Evolutionary conservation across 768 basidiomycete species (phyloP).

Genomic region (Pluteus cervinus): DNA sequence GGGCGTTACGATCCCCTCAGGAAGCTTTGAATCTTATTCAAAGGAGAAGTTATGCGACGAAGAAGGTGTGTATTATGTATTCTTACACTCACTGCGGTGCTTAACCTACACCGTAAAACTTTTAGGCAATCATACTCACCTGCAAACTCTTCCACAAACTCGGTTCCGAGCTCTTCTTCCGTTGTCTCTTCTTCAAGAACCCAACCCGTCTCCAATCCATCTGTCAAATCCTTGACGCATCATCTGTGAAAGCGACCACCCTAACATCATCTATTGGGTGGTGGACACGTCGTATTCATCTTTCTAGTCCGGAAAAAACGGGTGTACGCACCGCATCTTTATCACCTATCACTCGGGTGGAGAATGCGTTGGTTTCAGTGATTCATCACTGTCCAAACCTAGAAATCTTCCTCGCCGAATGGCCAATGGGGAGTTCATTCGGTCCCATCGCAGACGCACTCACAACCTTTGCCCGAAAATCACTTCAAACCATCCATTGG

Average conservation of each 20-base stretch:
- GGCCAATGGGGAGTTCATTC: slow-evolving; percentile 54
- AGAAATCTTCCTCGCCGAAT: slow-evolving; percentile 65
- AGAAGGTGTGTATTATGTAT: slow-evolving; percentile 45
- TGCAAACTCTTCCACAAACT: slow-evolving; percentile 59
- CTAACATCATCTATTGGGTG: slow-evolving; percentile 50
- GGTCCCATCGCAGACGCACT: slow-evolving; percentile 62
- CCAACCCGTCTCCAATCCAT: slow-evolving; percentile 49
- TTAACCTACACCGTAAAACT: slow-evolving; percentile 1
- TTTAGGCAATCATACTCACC: slow-evolving; percentile 61
- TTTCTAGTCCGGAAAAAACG: no score
- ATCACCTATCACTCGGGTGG: slow-evolving; percentile 40
- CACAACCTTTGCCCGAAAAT: slow-evolving; percentile 38
- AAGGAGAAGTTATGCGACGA: slow-evolving; percentile 54
- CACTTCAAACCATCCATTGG: slow-evolving; percentile 58
- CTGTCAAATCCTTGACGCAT: slow-evolving; percentile 43
- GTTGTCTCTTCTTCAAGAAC: slow-evolving; percentile 61
- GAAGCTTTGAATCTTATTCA: slow-evolving; percentile 56
- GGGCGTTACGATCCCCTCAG: slow-evolving; percentile 55
- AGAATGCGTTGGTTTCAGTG: slow-evolving; percentile 50
- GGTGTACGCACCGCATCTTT: slow-evolving; percentile 35
- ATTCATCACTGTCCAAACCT: slow-evolving; percentile 67
- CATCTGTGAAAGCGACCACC: slow-evolving; percentile 27
- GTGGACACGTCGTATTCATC: slow-evolving; percentile 71
- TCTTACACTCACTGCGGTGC: not conserved
- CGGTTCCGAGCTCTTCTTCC: slow-evolving; percentile 62